Conservation (phyloP, 805 yeast genomes). For the Zygosaccharomyces kombuchaensis region DNA sequence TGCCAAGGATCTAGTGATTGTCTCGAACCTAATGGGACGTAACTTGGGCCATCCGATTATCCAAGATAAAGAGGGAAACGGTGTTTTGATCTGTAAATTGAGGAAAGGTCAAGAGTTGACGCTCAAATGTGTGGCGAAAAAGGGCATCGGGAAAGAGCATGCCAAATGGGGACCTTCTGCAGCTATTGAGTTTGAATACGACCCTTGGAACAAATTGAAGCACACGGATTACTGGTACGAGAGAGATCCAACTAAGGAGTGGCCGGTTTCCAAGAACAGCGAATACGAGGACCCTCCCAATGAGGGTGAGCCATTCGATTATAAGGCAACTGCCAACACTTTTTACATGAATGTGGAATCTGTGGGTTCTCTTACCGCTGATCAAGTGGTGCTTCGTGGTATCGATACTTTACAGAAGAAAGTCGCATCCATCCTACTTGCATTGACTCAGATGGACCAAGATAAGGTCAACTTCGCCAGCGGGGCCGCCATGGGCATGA, state of each 20-base stretch:
- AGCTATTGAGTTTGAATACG: constrained; percentile 94
- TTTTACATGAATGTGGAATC: constrained; percentile 91
- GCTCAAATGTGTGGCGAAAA: constrained; percentile 90
- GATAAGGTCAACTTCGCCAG: constrained; percentile 39
- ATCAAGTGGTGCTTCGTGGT: constrained; percentile 83
- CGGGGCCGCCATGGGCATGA: constrained; percentile 37
- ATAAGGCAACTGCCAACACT: constrained; percentile 70
- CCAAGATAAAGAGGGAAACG: constrained; percentile 68
- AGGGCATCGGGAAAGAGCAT: constrained; percentile 96
- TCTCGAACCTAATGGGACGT: constrained; percentile 37
- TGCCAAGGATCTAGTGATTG: constrained; percentile 67
- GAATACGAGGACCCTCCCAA: constrained; percentile 96
- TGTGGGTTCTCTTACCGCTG: constrained; percentile 82
- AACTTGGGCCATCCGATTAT: constrained; percentile 81
- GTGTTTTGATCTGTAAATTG: constrained; percentile 86
- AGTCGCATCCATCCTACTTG: constrained; percentile 83
- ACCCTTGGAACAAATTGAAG: constrained; percentile 96
- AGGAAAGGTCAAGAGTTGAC: constrained; percentile 89
- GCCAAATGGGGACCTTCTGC: constrained; percentile 98
- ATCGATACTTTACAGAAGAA: constrained; percentile 83
- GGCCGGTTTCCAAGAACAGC: constrained; percentile 88
- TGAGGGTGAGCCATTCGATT: constrained; percentile 82
- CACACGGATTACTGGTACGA: constrained; percentile 98
- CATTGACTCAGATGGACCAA: constrained; percentile 46
- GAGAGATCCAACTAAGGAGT: constrained; percentile 78